Base-by-base conservation (phyloP, 192 early-diverging fungal species). In the Podila epigama region DNA sequence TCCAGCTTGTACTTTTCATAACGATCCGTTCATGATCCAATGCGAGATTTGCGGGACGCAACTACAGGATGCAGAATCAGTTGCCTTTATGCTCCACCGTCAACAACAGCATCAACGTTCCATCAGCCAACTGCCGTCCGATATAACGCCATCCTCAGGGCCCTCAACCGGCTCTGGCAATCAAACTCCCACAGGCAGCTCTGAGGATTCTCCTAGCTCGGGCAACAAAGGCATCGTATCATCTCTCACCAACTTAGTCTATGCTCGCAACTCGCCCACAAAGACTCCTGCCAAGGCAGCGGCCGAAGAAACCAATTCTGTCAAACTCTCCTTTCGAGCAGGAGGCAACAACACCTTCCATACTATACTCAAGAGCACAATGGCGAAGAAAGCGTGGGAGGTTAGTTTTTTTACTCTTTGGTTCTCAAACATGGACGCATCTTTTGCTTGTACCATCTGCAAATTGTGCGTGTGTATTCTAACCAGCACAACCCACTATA, bases 31-130 rank as follows among this genome's bases (percentile, higher is more conserved):
- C 63, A 89, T 94, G 88, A 71, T 80, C 9, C 80, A 80, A 15
- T 98, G 96, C 75, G 94, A 98, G 62, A 91, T 96, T 66, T 98
- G 96, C 79, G 90, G 88, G 22, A 78, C 87, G 5, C 75, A 90
- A 63, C 84, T 98, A 54, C 70, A 75, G 51, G 57, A 68, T 16
- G 33, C 51, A 51, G 37, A 73, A 33, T 58, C 62, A 32, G 61
- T 58, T 16, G 68, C 58, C n/a, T 73, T 60, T 20, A 52, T 66
- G 70, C 59, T 77, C 27, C 48, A 79, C 48, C 66, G 52, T 18
- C 81, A 62, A 41, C 66, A 78, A 33, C 73, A 66, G 41, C 71
- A 64, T n/a, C 70, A 71, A 16, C 71, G 69, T 22, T 66, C 68
- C 4, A 70, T 73, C 13, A 55, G 68, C 29, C 70, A 69, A 29